These are phyloP conservation scores for Auriculariales sp. DNA, from an alignment of 768 basidiomycete genomes.

Conservation along the genomic window DNA sequence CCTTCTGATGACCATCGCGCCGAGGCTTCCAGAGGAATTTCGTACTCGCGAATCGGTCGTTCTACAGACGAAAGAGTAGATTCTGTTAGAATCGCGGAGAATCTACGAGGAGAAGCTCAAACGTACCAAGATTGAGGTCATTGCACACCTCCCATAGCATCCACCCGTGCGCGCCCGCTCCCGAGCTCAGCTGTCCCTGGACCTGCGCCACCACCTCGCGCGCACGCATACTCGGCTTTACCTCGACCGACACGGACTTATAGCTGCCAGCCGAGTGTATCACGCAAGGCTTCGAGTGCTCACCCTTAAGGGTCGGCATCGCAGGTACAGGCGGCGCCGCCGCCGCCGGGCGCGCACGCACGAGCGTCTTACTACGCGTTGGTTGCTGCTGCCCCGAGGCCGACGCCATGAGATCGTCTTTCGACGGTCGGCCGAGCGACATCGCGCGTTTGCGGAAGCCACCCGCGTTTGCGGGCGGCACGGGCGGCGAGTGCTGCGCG, in stretches of 20 bases:
- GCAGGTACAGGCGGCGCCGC: neutral
- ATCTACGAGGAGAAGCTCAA: neutral
- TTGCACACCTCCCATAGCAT: slow-evolving; percentile 84
- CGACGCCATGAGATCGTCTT: neutral
- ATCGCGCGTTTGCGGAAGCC: neutral
- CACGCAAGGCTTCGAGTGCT: neutral
- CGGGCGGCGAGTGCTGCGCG: neutral
- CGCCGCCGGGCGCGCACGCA: neutral
- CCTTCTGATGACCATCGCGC: slow-evolving; percentile 75
- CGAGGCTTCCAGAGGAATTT: slow-evolving; percentile 64
- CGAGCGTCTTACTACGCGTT: neutral
- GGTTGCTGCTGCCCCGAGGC: too few species aligned
- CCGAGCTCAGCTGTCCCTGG: slow-evolving; percentile 36
- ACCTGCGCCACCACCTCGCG: slow-evolving; percentile 57
- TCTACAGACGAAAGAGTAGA: slow-evolving; percentile 35
- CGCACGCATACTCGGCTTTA: slow-evolving; percentile 51
- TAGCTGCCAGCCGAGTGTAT: slow-evolving; percentile 47
- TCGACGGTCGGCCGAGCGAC: neutral
- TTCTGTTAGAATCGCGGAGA: neutral
- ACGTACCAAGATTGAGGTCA: slow-evolving; percentile 82
- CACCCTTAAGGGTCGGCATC: slow-evolving; percentile 10
- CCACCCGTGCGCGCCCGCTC: slow-evolving; percentile 47
- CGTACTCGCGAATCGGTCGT: slow-evolving; percentile 78
- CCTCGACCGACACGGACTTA: slow-evolving; percentile 58
- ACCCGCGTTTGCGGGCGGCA: neutral